These are phyloP conservation scores for Zasmidium angulare DNA, from an alignment of 2,329 filamentous ascomycete species.

Conservation along the genomic window DNA sequence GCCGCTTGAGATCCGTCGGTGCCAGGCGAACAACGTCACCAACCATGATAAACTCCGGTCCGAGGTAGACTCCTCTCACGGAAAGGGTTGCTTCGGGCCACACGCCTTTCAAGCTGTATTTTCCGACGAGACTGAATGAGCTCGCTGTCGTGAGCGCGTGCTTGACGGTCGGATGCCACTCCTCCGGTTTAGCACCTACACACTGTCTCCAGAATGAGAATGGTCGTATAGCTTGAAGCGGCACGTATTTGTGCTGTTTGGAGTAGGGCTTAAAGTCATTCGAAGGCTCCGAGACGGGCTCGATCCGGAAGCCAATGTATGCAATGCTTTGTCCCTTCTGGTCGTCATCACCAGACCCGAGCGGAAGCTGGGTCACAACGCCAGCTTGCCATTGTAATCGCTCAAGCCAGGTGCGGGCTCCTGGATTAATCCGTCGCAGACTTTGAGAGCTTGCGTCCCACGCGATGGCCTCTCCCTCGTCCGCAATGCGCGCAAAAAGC, in stretches of 20 bases:
- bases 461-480: slow-evolving; percentile 29
- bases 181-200: slow-evolving; percentile 41
- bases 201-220: slow-evolving; percentile 55
- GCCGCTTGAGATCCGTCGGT: slow-evolving; percentile 24
- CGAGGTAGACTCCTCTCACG: slow-evolving; percentile 56
- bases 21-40: slow-evolving; percentile 57
- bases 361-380: slow-evolving; percentile 53
- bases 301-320: slow-evolving; percentile 57
- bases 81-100: slow-evolving; percentile 58
- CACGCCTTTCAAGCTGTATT: slow-evolving; percentile 51
- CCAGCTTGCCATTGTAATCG: slow-evolving; percentile 58
- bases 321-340: slow-evolving; percentile 46
- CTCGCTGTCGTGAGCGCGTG: slow-evolving; percentile 55
- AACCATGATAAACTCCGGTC: slow-evolving; percentile 54
- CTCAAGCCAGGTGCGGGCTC: slow-evolving; percentile 11
- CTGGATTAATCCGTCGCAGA: slow-evolving; percentile 20
- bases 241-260: slow-evolving; percentile 56
- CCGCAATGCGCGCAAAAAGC: slow-evolving; percentile 47
- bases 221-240: slow-evolving; percentile 55
- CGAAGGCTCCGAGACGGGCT: slow-evolving; percentile 53
- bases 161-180: slow-evolving; percentile 55
- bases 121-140: slow-evolving; percentile 54
- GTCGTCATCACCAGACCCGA: slow-evolving; percentile 40
- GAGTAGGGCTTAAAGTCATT: slow-evolving; percentile 51
- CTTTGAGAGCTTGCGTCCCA: slow-evolving; percentile 29